Evolutionary conservation across 768 basidiomycete genomes (phyloP), one percentile per base, ranked within the genome.

Genomic region (Boletus edulis): DNA sequence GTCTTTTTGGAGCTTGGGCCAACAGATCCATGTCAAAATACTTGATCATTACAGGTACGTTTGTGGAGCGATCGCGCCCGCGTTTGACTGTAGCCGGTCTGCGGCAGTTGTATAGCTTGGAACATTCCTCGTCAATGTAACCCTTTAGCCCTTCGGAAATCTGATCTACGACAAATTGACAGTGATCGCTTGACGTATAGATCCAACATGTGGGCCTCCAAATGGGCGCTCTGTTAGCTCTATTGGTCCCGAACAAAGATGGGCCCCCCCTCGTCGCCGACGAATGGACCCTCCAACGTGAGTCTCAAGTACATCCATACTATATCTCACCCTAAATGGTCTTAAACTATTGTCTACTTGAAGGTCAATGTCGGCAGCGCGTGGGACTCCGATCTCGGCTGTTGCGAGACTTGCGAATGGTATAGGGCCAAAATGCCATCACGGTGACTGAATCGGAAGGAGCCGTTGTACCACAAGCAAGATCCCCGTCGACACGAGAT

Each of bases 371-470:
- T 59, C 58, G 58, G 64, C 65, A 64, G 31, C 44, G 35, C 59
- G 65, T 67, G 54, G 51, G 59, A 65, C 39, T 40, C 55, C 43
- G 58, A 51, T 39, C 50, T 67, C 62, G 61, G 56, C 37, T 65
- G 49, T 45, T 42, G 40, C 38, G 35, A 11, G 31, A 48, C 51
- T 46, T 35, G 11, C 34, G 12, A 35, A 48, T 49, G 51, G 20
- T 34, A 53, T 29, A 54, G 32, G 37, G 58, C 29, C 57, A 35
- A 9, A 43, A 24, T 43, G 39, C 55, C 54, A 54, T 52, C 64
- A 63, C 41, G 45, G 59, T 42, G 58, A 60, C 47, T 34, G 39
- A 22, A 37, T 37, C 50, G 20, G 44, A 56, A 49, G 46, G 40
- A 45, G 39, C 15, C 5, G 29, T n/a, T 37, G 42, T 52, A 46